phyloP scores from a whole-genome alignment of 108 stramenopile genomes.

The Cyclostephanos tholiformis region DNA sequence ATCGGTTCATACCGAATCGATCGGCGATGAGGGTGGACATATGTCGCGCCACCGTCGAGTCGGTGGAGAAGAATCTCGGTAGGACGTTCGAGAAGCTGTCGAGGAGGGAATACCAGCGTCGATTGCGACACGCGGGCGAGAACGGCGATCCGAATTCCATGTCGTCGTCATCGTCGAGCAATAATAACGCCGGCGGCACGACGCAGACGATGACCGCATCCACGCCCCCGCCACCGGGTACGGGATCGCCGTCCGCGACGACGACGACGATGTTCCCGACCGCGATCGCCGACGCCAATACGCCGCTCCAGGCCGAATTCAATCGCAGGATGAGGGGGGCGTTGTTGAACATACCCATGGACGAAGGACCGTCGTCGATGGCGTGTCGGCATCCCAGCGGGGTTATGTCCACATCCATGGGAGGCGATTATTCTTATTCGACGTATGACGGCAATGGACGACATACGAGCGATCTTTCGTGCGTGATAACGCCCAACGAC shows the following conservation, averaged over 20 bases:
- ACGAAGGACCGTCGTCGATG: constrained; percentile 19
- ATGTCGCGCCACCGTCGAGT: constrained; percentile 63
- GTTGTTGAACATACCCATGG: constrained; percentile 76
- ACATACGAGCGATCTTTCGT: neutral
- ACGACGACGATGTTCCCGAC: neutral
- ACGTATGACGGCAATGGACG: neutral
- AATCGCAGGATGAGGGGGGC: constrained; percentile 83
- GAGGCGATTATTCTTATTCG: neutral
- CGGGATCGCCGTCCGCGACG: neutral
- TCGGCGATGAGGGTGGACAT: constrained; percentile 40
- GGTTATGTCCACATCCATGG: neutral
- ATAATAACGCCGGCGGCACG: neutral
- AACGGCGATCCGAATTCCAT: constrained; percentile 35
- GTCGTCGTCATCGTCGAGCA: neutral
- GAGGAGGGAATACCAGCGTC: constrained; percentile 1
- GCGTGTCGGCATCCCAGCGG: neutral
- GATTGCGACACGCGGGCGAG: constrained; percentile 7
- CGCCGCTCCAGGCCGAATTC: constrained; percentile 83
- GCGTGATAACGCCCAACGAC: neutral
- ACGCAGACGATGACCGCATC: too few relatives aligned
- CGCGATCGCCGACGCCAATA: constrained; percentile 41
- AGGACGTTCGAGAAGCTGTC: constrained; percentile 42
- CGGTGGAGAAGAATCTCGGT: constrained; percentile 54
- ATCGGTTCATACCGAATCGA: constrained; percentile 50
- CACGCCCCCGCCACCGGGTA: constrained; percentile 4